A percentile compares a stretch with the other conserved stretches of the same genome.
These are phyloP conservation scores for Alloteropsis angusta DNA, from an alignment of 202 grass and related monocot genomes.

Conservation along the genomic window DNA sequence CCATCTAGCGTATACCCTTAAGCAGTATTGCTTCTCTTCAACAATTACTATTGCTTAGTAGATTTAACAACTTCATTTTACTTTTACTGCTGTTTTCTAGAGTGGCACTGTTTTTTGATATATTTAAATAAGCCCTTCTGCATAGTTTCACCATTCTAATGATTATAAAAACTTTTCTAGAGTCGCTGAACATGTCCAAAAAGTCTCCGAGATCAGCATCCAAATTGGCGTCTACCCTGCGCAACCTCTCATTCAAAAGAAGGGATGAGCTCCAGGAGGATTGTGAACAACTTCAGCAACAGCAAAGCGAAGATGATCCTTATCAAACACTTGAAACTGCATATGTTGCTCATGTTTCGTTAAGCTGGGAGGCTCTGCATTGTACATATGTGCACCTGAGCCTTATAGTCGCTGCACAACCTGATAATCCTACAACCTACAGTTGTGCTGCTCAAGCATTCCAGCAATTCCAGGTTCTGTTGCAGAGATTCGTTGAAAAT, in stretches of 20 bases:
- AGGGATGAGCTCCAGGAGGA: slow-evolving; percentile 49
- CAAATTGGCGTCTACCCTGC: slow-evolving; percentile 64
- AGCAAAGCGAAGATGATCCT: slow-evolving; percentile 39
- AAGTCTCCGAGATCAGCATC: slow-evolving; percentile 62
- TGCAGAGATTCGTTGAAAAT: slow-evolving; percentile 89
- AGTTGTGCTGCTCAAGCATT: slow-evolving; percentile 74
- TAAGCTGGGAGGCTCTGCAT: slow-evolving; percentile 93
- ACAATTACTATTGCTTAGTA: not conserved
- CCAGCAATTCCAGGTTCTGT: slow-evolving; percentile 88
- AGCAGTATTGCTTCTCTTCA: not conserved
- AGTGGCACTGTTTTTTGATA: not conserved
- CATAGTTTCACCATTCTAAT: slow-evolving; percentile 6
- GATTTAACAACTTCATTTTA: not conserved
- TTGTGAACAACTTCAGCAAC: slow-evolving; percentile 40
- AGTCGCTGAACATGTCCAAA: slow-evolving; percentile 33
- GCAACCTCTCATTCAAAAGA: slow-evolving; percentile 80
- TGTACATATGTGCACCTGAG: slow-evolving; percentile 72
- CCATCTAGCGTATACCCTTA: not conserved
- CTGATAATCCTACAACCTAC: slow-evolving; percentile 50
- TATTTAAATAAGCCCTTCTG: not conserved
- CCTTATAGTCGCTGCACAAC: slow-evolving; percentile 55
- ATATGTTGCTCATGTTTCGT: slow-evolving; percentile 75
- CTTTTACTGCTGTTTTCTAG: slow-evolving; percentile 15
- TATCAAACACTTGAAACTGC: slow-evolving; percentile 68
- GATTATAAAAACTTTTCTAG: slow-evolving; percentile 21